phyloP scores from a whole-genome alignment of 2,329 filamentous ascomycete genomes.

The Exophiala xenobiotica region DNA sequence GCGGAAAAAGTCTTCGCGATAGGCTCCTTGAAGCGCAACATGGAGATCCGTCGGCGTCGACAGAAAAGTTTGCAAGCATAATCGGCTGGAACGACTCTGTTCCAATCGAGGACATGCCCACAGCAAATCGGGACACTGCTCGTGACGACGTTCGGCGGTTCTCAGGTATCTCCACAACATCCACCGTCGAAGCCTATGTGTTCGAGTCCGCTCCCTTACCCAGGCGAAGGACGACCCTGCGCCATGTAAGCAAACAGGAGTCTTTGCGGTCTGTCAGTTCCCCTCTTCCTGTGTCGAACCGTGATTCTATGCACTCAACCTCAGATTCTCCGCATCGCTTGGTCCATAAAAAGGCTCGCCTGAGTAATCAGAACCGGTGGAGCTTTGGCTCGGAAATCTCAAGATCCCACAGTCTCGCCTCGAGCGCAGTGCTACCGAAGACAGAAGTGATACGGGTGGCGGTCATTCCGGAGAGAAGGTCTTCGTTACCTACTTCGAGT shows the following conservation, averaged over 20 bases:
- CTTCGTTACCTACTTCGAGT: slow-evolving; percentile 43
- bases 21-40: slow-evolving; percentile 35
- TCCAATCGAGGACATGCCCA: slow-evolving; percentile 4
- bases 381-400: slow-evolving; percentile 46
- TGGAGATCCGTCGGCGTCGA: slow-evolving; percentile 37
- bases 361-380: slow-evolving; percentile 48
- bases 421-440: slow-evolving; percentile 34
- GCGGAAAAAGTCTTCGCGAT: slow-evolving; percentile 37
- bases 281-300: slow-evolving; percentile 45
- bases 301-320: slow-evolving; percentile 41
- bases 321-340: slow-evolving; percentile 50
- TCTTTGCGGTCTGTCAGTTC: slow-evolving; percentile 52
- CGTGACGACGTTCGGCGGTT: slow-evolving; percentile 41
- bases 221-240: slow-evolving; percentile 46
- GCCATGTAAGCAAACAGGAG: slow-evolving; percentile 55
- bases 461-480: slow-evolving; percentile 48
- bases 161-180: slow-evolving; percentile 53
- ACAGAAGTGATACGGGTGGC: slow-evolving; percentile 48
- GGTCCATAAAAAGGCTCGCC: slow-evolving; percentile 51
- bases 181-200: slow-evolving; percentile 57
- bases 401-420: slow-evolving; percentile 35
- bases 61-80: slow-evolving; percentile 50
- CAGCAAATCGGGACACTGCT: slow-evolving; percentile 14
- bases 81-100: slow-evolving; percentile 49
- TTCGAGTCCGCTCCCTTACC: slow-evolving; percentile 47